Evolutionary conservation across 2,329 filamentous ascomycete species (phyloP).

Genomic region (Fusarium coicis): DNA sequence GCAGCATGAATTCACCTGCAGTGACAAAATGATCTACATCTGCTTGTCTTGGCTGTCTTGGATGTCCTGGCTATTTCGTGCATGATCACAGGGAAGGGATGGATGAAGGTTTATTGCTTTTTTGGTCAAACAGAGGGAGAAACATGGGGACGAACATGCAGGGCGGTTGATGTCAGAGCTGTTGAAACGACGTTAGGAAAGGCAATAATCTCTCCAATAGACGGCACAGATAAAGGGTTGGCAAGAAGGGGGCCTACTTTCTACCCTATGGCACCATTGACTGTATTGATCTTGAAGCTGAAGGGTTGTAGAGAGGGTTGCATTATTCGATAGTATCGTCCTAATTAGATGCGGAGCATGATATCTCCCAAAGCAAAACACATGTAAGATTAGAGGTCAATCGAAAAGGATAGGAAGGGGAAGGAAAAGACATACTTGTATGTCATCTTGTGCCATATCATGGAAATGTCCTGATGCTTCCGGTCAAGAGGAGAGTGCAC

Average conservation of each 20-base stretch:
- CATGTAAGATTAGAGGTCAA: background rate
- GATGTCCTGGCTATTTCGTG: constrained; percentile 20
- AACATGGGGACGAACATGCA: constrained; percentile 14
- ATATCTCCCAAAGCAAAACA: background rate
- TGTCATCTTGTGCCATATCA: background rate
- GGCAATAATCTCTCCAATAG: constrained; percentile 11
- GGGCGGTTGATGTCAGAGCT: constrained; percentile 7
- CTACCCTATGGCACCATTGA: background rate
- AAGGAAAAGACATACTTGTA: background rate
- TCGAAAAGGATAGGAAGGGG: background rate
- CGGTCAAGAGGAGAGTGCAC: background rate
- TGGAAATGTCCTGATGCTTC: background rate
- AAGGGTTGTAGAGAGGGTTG: constrained; percentile 22
- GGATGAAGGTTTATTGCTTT: constrained; percentile 37
- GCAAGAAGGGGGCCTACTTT: background rate
- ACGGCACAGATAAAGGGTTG: constrained; percentile 7
- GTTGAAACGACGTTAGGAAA: background rate
- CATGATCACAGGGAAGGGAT: constrained; percentile 27
- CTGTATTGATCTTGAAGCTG: background rate
- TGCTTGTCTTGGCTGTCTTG: constrained; percentile 27
- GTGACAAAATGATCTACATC: constrained; percentile 23
- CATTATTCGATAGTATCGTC: background rate
- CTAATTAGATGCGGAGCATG: background rate
- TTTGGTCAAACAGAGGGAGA: constrained; percentile 18
- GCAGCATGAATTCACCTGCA: background rate